A percentile compares a stretch with the other conserved stretches of the same genome.
phyloP scores from a whole-genome alignment of 1,284 basidiomycete genomes.

The Austroboletus novae-zelandiae region DNA sequence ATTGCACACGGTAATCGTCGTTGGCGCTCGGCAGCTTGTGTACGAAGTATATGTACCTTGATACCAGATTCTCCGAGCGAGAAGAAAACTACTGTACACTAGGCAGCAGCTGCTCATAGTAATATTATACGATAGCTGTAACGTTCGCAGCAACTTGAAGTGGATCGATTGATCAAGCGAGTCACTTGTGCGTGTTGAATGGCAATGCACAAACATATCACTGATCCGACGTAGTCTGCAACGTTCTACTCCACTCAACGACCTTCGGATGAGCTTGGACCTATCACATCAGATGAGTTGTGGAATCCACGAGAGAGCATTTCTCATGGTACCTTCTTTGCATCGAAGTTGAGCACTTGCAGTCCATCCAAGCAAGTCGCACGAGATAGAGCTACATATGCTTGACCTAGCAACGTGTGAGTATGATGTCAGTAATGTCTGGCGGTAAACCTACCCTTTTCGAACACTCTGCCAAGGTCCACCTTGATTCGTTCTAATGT shows the following conservation, averaged over 20 bases:
- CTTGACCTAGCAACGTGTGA: constrained; percentile 58
- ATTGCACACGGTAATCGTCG: too few species aligned
- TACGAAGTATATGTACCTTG: too few species aligned
- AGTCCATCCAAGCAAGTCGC: constrained; percentile 90
- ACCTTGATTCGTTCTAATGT: constrained; percentile 85
- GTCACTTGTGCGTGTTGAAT: not conserved
- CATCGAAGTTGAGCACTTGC: constrained; percentile 86
- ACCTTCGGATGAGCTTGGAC: constrained; percentile 74
- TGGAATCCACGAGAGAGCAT: not conserved
- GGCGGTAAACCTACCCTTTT: constrained; percentile 62
- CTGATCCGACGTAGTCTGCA: constrained; percentile 38
- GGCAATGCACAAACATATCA: constrained; percentile 3
- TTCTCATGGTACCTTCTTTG: constrained; percentile 56
- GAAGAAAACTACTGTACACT: not conserved
- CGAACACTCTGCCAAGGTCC: constrained; percentile 79
- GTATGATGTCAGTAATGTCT: not conserved
- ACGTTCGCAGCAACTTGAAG: not conserved
- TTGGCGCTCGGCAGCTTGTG: too few species aligned
- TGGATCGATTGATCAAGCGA: not conserved
- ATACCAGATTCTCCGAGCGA: too few species aligned
- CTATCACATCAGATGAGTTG: constrained; percentile 31
- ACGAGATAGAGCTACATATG: constrained; percentile 94
- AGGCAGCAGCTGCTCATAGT: not conserved
- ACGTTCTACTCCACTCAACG: constrained; percentile 61
- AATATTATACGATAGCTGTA: not conserved